Base-by-base conservation (phyloP, 345 rosid genomes). In the Brassica incana region DNA sequence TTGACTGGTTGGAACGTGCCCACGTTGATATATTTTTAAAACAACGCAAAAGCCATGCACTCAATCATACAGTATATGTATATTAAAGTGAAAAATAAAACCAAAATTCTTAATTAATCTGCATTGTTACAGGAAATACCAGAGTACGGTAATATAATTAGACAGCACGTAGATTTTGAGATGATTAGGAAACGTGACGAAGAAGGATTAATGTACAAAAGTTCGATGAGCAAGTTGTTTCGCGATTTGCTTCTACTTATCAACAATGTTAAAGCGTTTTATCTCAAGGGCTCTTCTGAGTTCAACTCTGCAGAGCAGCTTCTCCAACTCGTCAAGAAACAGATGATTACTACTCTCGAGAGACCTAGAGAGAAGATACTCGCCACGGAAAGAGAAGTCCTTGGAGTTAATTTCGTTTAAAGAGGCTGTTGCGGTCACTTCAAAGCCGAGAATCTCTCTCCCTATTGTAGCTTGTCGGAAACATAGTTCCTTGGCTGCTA, bases 211-310 rank as follows among this genome's bases (percentile, higher is more conserved):
- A n/a, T n/a, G 52, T 88, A 90, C 79, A 81, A 88, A 58, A 81
- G 72, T 32, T 85, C 82, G 66, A 48, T 29, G 67, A 77, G 30
- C 65, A 83, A 75, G 27, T 86, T 87, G 71, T 85, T 81, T 67
- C 77, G 88, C 5, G 95, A 90, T 76, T 81, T 88, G 69, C 85
- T 90, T 25, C 84, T 90, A 71, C 80, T 90, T 1, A 77, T 90
- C 69, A 88, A 83, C 84, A 90, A 90, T 40, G 88, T 87, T 6
- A 70, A 81, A 10, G 35, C 86, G 30, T 88, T 87, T 80, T 87
- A 80, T 40, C 52, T 54, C 14, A 81, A 83, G 40, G 58, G 78
- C 2, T 87, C 87, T 36, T 60, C 84, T 0, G 92, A 90, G 80
- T 79, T 36, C 6, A 5, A 29, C 2, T 83, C 86, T 0, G 90